These are phyloP conservation scores for Chaetothyriales sp. DNA, from an alignment of 2,329 filamentous ascomycete genomes.

Conservation along the genomic window DNA sequence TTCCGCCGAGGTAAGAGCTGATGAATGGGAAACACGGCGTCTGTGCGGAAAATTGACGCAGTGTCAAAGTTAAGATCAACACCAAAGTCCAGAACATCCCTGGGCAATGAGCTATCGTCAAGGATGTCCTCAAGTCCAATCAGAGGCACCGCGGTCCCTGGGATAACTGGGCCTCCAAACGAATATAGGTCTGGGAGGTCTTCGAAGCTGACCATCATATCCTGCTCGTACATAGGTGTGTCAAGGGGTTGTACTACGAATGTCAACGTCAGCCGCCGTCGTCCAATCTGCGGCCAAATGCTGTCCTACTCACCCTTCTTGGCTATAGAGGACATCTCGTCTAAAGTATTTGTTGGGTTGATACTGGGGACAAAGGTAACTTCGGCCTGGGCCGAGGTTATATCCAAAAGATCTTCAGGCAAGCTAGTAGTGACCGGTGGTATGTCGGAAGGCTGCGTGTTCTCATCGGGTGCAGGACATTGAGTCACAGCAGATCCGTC, in stretches of 20 bases:
- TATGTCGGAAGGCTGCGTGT: background rate
- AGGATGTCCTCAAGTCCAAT: background rate
- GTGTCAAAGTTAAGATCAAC: background rate
- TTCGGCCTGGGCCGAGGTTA: background rate
- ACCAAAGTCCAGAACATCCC: background rate
- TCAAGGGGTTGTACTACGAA: background rate
- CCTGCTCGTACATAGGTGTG: background rate
- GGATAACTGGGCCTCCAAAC: background rate
- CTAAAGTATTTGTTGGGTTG: background rate
- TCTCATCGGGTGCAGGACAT: background rate
- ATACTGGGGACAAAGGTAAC: background rate
- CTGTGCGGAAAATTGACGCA: background rate
- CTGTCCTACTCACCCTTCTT: background rate
- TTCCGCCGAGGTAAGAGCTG: background rate
- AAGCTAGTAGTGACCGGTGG: background rate
- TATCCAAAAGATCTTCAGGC: background rate
- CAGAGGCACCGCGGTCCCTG: background rate
- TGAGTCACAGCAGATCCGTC: background rate
- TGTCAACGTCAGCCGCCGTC: background rate
- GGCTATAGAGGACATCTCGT: background rate
- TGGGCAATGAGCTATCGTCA: background rate
- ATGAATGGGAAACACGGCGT: background rate
- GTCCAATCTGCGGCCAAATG: background rate
- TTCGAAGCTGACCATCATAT: background rate
- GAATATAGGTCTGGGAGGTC: background rate